phyloP scores from a whole-genome alignment of 106 monocot genomes.

The Platanthera guangdongensis region DNA sequence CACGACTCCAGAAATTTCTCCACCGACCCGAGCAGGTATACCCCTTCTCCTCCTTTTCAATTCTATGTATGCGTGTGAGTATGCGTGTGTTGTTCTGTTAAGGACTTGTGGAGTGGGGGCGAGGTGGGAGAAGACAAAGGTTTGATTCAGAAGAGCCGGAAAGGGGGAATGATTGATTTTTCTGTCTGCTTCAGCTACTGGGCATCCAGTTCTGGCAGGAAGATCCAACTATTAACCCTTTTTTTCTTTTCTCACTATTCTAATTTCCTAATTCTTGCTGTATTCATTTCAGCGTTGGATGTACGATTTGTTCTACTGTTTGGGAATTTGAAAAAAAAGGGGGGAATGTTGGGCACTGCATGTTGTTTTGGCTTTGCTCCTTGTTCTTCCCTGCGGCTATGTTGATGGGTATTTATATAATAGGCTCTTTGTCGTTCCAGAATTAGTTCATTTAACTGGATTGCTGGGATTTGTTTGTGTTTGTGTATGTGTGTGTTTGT shows the following conservation, averaged over 20 bases:
- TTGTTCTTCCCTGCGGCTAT: background rate
- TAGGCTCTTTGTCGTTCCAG: background rate
- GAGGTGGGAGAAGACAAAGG: background rate
- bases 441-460: background rate
- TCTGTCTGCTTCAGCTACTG: background rate
- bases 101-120: background rate
- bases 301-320: conserved; percentile 2
- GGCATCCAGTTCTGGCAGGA: background rate
- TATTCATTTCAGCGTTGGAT: background rate
- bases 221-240: background rate
- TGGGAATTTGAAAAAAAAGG: background rate
- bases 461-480: background rate
- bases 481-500: too few species aligned
- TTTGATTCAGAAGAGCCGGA: background rate
- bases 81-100: too few species aligned
- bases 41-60: too few species aligned
- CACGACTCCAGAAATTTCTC: too few species aligned
- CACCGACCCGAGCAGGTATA: too few species aligned
- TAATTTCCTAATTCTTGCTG: background rate
- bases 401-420: background rate
- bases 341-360: background rate
- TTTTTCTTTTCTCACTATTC: background rate
- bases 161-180: background rate
- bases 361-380: background rate
- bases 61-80: too few species aligned